Evolutionary conservation across 495 filamentous ascomycete species (phyloP).

Genomic region (Xylaria cubensis): DNA sequence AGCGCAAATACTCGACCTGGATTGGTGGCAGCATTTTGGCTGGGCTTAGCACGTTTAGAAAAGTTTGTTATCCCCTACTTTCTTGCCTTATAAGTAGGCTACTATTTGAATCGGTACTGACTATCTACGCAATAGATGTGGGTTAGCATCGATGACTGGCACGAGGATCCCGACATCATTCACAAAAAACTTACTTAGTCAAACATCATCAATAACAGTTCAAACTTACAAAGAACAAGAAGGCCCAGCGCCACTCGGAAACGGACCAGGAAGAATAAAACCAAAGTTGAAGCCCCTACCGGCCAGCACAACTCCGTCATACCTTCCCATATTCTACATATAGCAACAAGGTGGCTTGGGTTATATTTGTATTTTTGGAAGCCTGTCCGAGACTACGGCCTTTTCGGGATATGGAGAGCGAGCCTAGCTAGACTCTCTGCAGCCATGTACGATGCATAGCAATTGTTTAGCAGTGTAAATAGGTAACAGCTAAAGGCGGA

Average conservation of each 20-base stretch:
- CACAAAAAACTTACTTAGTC: conserved; percentile 90
- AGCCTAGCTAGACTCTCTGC: conserved; percentile 9
- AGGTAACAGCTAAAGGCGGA: not conserved
- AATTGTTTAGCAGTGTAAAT: conserved; percentile 1
- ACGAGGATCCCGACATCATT: conserved; percentile 98
- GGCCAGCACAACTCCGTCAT: not conserved
- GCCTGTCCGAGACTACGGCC: not conserved
- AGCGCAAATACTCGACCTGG: conserved; percentile 98
- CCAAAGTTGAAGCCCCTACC: not conserved
- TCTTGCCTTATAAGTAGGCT: conserved; percentile 13
- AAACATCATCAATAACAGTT: not conserved
- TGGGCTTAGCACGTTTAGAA: conserved; percentile 96
- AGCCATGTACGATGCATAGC: conserved; percentile 3
- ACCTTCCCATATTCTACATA: conserved; percentile 7
- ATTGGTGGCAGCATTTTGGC: conserved; percentile 98
- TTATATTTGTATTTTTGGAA: conserved; percentile 13
- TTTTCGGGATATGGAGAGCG: not conserved
- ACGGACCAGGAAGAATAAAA: conserved; percentile 3
- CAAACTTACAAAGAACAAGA: not conserved
- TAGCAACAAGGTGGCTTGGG: not conserved
- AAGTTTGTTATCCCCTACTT: conserved; percentile 63
- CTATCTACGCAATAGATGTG: conserved; percentile 75
- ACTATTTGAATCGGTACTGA: conserved; percentile 3
- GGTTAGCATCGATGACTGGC: conserved; percentile 98
- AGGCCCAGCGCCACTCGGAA: not conserved